Evolutionary conservation across 768 basidiomycete genomes (phyloP).

Genomic region (Macrolepiota albuminosa): DNA sequence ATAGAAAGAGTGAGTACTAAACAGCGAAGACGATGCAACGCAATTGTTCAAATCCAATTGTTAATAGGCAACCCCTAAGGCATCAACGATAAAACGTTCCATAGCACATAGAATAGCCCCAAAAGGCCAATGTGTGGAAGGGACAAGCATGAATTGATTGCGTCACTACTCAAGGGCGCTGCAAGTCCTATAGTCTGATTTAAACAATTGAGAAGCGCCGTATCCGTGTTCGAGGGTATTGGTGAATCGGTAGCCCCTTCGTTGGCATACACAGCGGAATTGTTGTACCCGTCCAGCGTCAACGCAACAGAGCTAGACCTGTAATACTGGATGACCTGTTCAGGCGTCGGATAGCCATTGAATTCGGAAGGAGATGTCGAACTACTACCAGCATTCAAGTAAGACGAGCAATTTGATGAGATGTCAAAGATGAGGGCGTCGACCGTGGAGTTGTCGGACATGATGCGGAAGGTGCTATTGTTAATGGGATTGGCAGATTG

Average conservation of each 20-base stretch:
- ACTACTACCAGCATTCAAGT: neutral
- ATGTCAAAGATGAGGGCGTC: conserved; percentile 25
- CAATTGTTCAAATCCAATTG: too few relatives aligned
- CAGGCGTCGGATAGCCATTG: conserved; percentile 9
- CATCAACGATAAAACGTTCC: neutral
- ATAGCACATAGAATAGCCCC: neutral
- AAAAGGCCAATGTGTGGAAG: neutral
- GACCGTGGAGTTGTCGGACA: conserved; percentile 42
- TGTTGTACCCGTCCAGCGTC: conserved; percentile 61
- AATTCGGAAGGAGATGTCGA: conserved; percentile 1
- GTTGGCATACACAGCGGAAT: conserved; percentile 39
- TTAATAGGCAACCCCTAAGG: neutral
- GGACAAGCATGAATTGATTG: conserved; percentile 8
- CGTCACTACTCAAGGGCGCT: neutral
- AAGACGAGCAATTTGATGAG: conserved; percentile 30
- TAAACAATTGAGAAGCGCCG: conserved; percentile 40
- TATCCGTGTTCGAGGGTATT: conserved; percentile 42
- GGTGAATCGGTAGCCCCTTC: conserved; percentile 33
- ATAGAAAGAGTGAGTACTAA: neutral
- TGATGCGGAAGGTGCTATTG: conserved; percentile 32
- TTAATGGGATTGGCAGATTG: conserved; percentile 18
- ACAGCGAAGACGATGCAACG: neutral
- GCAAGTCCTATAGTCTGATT: conserved; percentile 24
- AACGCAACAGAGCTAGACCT: conserved; percentile 58
- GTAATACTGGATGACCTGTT: conserved; percentile 53